Evolutionary conservation across 306 rosid species (phyloP), one percentile per base, ranked within the genome.

Genomic region (Cucurbita maxima): DNA sequence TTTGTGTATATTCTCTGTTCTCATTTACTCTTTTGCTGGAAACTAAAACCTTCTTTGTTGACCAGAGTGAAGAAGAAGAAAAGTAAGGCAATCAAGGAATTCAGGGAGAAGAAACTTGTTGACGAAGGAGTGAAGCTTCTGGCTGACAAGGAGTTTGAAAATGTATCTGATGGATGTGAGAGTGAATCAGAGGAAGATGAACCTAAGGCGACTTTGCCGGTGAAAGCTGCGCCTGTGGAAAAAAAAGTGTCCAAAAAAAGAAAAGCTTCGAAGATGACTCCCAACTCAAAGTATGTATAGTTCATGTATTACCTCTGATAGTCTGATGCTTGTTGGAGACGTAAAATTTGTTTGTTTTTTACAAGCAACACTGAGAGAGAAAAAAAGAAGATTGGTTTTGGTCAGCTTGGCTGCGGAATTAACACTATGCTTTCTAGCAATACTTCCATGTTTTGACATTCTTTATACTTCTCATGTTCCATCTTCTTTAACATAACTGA

Each of bases 41-140:
- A 37, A 61, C 45, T n/a, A 52, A n/a, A 18, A 30, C 58, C 2
- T 47, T 19, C 76, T 57, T 19, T 78, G 48, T 59, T n/a, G 20
- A 16, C 55, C 79, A 95, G 99, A 61, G 92, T 91, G 84, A 85
- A 47, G 70, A 86, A 82, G 79, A 95, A 87, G 51, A 86, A 82
- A 75, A 73, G 82, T 40, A 1, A 53, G 15, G 71, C 80, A 15
- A 19, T 59, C 64, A 85, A 76, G 58, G 80, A 78, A 51, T 40
- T 73, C 37, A 58, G 20, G 75, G 81, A 76, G 68, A 68, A 75
- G 79, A 74, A 67, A 56, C 64, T 11, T 71, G 83, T 22, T 44
- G 75, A 68, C 62, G 43, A 14, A 15, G 78, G 81, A 15, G 68
- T 85, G 18, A 89, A 83, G 77, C 83, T 82, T 86, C 86, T 94